phyloP scores from a whole-genome alignment of 805 yeast genomes.

The Starmerella etchellsii region DNA sequence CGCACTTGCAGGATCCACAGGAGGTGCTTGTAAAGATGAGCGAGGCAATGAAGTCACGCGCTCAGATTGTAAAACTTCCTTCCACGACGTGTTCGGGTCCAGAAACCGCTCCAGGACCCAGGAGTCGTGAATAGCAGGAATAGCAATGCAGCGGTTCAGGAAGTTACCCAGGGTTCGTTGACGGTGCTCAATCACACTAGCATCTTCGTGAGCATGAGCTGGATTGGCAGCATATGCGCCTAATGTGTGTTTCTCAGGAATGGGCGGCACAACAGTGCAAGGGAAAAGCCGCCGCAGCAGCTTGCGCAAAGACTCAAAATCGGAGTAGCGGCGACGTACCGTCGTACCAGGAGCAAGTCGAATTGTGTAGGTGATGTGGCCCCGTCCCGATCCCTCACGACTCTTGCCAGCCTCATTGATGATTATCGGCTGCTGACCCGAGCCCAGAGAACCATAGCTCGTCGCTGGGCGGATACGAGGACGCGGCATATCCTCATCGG shows the following conservation, averaged over 20 bases:
- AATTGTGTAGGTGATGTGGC: constrained; percentile 76
- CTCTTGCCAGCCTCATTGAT: constrained; percentile 79
- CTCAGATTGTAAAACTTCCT: constrained; percentile 51
- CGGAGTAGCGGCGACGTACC: constrained; percentile 80
- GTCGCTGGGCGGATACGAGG: constrained; percentile 2
- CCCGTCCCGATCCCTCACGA: constrained; percentile 61
- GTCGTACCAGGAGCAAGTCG: constrained; percentile 40
- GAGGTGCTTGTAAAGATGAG: constrained; percentile 46
- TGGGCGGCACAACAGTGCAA: constrained; percentile 76
- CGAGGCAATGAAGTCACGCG: constrained; percentile 43
- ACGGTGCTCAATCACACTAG: constrained; percentile 45
- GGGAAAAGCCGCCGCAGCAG: constrained; percentile 65
- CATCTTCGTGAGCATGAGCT: constrained; percentile 34
- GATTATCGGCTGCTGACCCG: constrained; percentile 9
- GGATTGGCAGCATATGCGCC: constrained; percentile 35
- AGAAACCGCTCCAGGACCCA: constrained; percentile 62
- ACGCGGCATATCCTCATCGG: constrained; percentile 17
- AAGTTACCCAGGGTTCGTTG: constrained; percentile 65
- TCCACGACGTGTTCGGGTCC: constrained; percentile 77
- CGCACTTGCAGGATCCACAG: constrained; percentile 44
- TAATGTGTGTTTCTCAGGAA: constrained; percentile 72
- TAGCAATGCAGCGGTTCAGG: constrained; percentile 57
- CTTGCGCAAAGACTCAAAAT: constrained; percentile 72
- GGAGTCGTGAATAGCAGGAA: constrained; percentile 43
- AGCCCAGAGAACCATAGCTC: not conserved